phyloP scores from a whole-genome alignment of 257 asterid genomes.

The Misopates orontium region DNA sequence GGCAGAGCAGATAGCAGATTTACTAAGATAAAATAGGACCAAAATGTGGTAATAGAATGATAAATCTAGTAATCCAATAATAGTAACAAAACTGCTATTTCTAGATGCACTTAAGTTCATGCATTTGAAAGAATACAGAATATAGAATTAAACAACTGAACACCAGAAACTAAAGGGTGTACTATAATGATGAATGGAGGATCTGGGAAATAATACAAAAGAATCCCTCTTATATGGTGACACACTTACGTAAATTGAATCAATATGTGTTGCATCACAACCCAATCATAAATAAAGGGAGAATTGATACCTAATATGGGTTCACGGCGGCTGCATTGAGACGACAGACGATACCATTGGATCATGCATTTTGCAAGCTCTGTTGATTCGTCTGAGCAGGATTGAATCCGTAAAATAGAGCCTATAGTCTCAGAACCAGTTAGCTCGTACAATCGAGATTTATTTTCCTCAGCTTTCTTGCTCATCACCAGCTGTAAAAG shows the following conservation, averaged over 20 bases:
- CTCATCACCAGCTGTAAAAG: slow-evolving; percentile 65
- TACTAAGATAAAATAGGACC: slow-evolving; percentile 13
- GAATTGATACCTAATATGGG: slow-evolving; percentile 66
- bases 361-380: slow-evolving; percentile 77
- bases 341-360: slow-evolving; percentile 91
- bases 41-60: not conserved
- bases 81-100: not conserved
- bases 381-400: slow-evolving; percentile 64
- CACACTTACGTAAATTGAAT: not conserved
- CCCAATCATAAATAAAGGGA: not conserved
- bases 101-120: not conserved
- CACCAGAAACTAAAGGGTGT: too few species aligned
- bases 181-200: too few species aligned
- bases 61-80: not conserved
- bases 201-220: too few species aligned
- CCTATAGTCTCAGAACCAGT: slow-evolving; percentile 69
- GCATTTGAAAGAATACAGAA: not conserved
- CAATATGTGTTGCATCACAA: not conserved
- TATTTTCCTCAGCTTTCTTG: slow-evolving; percentile 64
- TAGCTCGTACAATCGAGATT: slow-evolving; percentile 46
- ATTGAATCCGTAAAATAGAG: slow-evolving; percentile 71
- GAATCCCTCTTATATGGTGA: too few species aligned
- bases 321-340: slow-evolving; percentile 93
- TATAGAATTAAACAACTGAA: not conserved
- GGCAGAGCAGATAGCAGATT: slow-evolving; percentile 12